These are phyloP conservation scores for Sugiyamaella valdiviana DNA, from an alignment of 805 yeast genomes.

Conservation along the genomic window DNA sequence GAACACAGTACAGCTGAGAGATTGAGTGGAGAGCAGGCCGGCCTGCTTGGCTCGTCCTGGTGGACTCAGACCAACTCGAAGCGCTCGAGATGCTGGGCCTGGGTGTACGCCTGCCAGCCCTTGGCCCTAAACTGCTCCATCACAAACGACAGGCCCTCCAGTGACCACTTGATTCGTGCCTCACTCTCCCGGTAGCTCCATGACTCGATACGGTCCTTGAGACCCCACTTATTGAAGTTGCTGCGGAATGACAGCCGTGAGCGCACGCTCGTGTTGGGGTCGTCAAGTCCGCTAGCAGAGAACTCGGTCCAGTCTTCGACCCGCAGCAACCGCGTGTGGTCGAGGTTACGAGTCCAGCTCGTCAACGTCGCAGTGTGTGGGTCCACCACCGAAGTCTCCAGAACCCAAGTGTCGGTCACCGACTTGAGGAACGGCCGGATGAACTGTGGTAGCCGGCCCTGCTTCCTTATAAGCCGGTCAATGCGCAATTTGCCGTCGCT, in stretches of 20 bases:
- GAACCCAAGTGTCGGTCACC: constrained; percentile 68
- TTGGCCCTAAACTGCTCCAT: constrained; percentile 49
- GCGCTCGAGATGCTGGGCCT: constrained; percentile 9
- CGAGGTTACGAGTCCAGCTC: constrained; percentile 76
- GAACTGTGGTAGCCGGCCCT: constrained; percentile 77
- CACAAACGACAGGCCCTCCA: constrained; percentile 70
- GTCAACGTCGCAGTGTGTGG: constrained; percentile 48
- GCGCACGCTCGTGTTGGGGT: constrained; percentile 40
- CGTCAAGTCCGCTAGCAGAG: constrained; percentile 20
- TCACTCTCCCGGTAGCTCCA: constrained; percentile 73
- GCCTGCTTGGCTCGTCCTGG: no score
- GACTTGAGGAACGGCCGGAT: constrained; percentile 67
- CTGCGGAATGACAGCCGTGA: constrained; percentile 65
- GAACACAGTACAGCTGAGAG: no score
- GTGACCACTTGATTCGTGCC: constrained; percentile 58
- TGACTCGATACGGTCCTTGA: constrained; percentile 68
- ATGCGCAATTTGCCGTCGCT: constrained; percentile 58
- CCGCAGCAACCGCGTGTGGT: constrained; percentile 69
- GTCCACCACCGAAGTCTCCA: constrained; percentile 72
- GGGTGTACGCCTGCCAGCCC: constrained; percentile 18
- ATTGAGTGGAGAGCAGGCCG: no score
- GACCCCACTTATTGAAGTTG: constrained; percentile 54
- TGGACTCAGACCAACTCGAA: no score
- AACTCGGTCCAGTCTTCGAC: constrained; percentile 74
- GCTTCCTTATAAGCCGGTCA: constrained; percentile 67